Conservation (phyloP, 805 yeast species). For the Candida hungchunana region DNA sequence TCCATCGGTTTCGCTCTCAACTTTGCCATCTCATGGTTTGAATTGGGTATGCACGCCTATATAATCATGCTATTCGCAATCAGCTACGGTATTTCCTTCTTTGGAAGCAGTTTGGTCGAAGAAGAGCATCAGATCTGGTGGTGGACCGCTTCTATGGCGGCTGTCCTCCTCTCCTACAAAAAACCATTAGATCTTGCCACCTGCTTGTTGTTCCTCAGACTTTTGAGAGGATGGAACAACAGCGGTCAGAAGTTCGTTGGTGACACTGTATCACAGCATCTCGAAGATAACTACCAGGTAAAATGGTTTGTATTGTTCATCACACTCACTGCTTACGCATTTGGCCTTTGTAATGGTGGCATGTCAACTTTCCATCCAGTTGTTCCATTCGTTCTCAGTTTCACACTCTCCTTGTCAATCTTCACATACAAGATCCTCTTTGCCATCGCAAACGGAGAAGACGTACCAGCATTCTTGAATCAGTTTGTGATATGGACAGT, state of each 20-base stretch:
- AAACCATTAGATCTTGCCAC: conserved; percentile 6
- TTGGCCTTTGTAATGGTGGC: conserved; percentile 25
- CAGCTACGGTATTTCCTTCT: conserved; percentile 50
- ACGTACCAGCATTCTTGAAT: conserved; percentile 38
- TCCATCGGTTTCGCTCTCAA: conserved; percentile 13
- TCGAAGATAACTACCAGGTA: conserved; percentile 31
- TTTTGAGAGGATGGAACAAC: conserved; percentile 79
- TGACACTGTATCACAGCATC: conserved; percentile 41
- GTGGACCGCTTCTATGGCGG: conserved; percentile 44
- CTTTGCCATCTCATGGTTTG: conserved; percentile 3
- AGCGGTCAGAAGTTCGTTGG: conserved; percentile 80
- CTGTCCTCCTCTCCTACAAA: conserved; percentile 13
- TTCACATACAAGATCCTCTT: conserved; percentile 53
- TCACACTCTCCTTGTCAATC: conserved; percentile 42
- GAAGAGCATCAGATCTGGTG: conserved; percentile 98
- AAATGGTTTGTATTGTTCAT: conserved; percentile 46
- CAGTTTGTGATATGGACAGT: conserved; percentile 28
- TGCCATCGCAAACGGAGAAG: conserved; percentile 50
- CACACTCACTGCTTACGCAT: conserved; percentile 32
- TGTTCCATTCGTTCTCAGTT: conserved; percentile 41
- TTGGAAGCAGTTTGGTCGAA: conserved; percentile 88
- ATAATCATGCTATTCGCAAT: conserved; percentile 25
- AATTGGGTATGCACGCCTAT: conserved; percentile 6
- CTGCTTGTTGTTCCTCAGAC: conserved; percentile 39
- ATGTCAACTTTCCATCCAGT: conserved; percentile 24